phyloP scores from a whole-genome alignment of 352 stramenopile species.

The Hyaloperonospora brassicae region DNA sequence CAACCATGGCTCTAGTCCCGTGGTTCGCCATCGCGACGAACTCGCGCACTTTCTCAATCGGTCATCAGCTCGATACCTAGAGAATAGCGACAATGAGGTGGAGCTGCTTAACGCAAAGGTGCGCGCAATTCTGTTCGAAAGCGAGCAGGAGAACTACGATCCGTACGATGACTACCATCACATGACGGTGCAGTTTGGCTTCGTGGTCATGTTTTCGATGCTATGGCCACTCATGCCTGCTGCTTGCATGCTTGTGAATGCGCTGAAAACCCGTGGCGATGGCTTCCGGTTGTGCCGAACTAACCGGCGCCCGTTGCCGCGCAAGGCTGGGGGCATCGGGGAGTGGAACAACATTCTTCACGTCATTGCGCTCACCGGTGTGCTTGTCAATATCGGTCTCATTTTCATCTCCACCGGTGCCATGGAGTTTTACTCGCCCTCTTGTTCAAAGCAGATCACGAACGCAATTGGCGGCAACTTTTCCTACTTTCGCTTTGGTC shows the following conservation, averaged over 20 bases:
- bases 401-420: conserved; percentile 74
- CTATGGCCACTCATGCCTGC: conserved; percentile 75
- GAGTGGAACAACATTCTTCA: conserved; percentile 69
- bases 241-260: conserved; percentile 70
- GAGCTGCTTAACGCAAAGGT: conserved; percentile 60
- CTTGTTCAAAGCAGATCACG: conserved; percentile 46
- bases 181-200: conserved; percentile 75
- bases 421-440: conserved; percentile 59
- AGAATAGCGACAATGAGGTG: conserved; percentile 56
- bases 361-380: conserved; percentile 51
- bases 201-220: conserved; percentile 85
- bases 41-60: conserved; percentile 43
- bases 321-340: conserved; percentile 62
- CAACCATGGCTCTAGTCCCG: conserved; percentile 6
- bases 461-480: conserved; percentile 51
- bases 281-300: conserved; percentile 67
- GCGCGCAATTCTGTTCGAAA: conserved; percentile 66
- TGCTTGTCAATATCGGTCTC: conserved; percentile 70
- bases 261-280: conserved; percentile 71
- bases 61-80: conserved; percentile 58
- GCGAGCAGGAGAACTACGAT: conserved; percentile 71
- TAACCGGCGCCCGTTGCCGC: conserved; percentile 62
- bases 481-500: conserved; percentile 58
- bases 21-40: conserved; percentile 8
- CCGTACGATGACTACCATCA: conserved; percentile 78